Evolutionary conservation across 2,329 filamentous ascomycete species (phyloP).

Genomic region (Ascochyta rabiei): DNA sequence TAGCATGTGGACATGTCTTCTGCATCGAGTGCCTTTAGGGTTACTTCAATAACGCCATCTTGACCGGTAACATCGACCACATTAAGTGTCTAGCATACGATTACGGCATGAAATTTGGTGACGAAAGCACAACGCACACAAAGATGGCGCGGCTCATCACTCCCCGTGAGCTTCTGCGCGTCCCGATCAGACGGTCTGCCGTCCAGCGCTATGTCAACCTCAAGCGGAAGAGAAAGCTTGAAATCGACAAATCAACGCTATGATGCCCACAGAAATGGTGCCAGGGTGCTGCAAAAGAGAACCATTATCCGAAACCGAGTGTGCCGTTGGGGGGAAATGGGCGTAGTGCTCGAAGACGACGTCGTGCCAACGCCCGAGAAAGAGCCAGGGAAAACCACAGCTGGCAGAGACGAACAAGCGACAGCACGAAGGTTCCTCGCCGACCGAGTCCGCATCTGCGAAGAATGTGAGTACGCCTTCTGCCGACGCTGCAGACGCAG

Average conservation of each 20-base stretch:
- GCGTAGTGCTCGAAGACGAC: neutral
- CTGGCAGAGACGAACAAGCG: neutral
- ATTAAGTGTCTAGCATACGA: neutral
- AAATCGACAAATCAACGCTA: neutral
- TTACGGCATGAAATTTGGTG: neutral
- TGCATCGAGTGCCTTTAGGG: conserved; percentile 3
- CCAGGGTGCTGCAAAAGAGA: neutral
- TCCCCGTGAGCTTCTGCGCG: neutral
- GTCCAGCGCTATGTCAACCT: conserved; percentile 9
- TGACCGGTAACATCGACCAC: neutral
- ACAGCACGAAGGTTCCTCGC: neutral
- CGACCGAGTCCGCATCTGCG: neutral
- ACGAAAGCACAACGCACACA: neutral
- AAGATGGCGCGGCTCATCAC: neutral
- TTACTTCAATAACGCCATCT: conserved; percentile 4
- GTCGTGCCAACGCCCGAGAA: neutral
- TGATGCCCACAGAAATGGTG: conserved; percentile 7
- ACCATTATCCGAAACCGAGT: neutral
- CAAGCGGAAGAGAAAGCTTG: conserved; percentile 4
- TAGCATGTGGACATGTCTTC: conserved; percentile 1
- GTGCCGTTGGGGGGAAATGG: neutral
- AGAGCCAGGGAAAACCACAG: too few species aligned
- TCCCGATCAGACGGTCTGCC: neutral
- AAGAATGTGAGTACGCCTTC: conserved; percentile 8
- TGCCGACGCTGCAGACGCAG: neutral